Base-by-base conservation (phyloP, 2,329 filamentous ascomycete species). In the Trichoderma pleuroti region DNA sequence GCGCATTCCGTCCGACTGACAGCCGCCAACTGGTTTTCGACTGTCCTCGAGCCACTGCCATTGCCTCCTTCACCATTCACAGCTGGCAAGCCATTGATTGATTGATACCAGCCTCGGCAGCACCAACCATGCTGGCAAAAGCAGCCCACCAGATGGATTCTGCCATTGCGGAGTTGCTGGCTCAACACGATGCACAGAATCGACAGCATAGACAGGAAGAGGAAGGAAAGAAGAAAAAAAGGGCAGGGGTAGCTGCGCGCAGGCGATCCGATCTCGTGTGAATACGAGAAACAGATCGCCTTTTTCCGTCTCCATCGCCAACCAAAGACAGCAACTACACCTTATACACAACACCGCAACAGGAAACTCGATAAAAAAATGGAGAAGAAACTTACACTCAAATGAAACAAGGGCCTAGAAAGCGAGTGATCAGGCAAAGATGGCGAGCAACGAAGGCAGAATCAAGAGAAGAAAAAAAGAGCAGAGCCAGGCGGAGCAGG, bases 391-490 rank as follows among this genome's bases (percentile, higher is more conserved):
- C 56, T 59, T 59, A 59, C 56, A 59, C 56, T 59, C 28, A 30
- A 46, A 30, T 32, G 34, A 57, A 70, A 64, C 49, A 52, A 52
- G 68, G 68, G 59, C 68, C 60, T 64, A 56, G 46, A 64, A 70
- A 70, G 59, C 68, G 68, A 70, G 59, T 70, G 68, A 70, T 57
- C 42, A 70, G 68, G 68, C 57, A 46, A n/a, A 42, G 57, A 70
- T 61, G 46, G 32, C 30, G 42, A 68, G 32, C 66, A 69, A 46
- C n/a, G 56, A 21, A 21, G 18, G 21, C 52, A 70, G 46, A 42
- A 62, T 21, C 21, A 32, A 34, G 26, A 28, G 26, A 28, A 28
- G 14, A 68, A 18, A 46, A 42, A 42, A 42, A 42, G 39, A 32
- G 24, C 39, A n/a, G 6, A 68, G 26, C 10, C 10, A 12, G 52